These are phyloP conservation scores for Backusella morwellensis DNA, from an alignment of 192 early-diverging fungal genomes.

Conservation along the genomic window DNA sequence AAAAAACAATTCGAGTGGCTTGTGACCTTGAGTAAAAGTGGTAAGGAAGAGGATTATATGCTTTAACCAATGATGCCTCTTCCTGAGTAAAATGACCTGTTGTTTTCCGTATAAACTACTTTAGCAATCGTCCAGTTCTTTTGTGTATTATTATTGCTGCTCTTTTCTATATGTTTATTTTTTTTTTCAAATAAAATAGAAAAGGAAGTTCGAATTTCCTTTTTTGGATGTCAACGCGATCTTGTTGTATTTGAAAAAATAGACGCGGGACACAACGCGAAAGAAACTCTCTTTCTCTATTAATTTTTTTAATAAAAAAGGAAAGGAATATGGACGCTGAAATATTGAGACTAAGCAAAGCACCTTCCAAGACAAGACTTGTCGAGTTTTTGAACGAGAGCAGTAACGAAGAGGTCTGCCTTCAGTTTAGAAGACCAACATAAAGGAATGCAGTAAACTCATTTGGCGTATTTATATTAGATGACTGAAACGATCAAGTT, in stretches of 20 bases:
- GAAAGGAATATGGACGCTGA: slow-evolving; percentile 20
- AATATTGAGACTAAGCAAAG: slow-evolving; percentile 26
- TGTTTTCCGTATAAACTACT: too few species aligned
- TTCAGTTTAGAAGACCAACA: not conserved
- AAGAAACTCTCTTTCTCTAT: not conserved
- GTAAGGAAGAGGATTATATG: too few species aligned
- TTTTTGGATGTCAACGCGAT: not conserved
- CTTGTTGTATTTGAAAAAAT: too few species aligned
- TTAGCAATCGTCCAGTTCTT: too few species aligned
- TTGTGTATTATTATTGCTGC: too few species aligned
- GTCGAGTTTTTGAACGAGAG: slow-evolving; percentile 12
- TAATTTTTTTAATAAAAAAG: not conserved
- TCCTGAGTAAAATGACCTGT: too few species aligned
- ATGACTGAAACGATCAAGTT: not conserved
- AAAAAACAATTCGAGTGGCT: too few species aligned
- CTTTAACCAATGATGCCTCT: too few species aligned
- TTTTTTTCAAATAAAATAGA: not conserved
- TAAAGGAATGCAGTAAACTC: not conserved
- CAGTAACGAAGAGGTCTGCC: slow-evolving; percentile 10
- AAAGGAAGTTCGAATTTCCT: not conserved
- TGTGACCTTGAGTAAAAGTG: too few species aligned
- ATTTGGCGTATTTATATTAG: not conserved
- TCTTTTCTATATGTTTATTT: too few species aligned
- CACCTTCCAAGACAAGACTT: slow-evolving; percentile 6
- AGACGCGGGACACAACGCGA: not conserved